Base-by-base conservation (phyloP, 225 moss, liverwort and hornwort species). In the Marchantia polymorpha region DNA sequence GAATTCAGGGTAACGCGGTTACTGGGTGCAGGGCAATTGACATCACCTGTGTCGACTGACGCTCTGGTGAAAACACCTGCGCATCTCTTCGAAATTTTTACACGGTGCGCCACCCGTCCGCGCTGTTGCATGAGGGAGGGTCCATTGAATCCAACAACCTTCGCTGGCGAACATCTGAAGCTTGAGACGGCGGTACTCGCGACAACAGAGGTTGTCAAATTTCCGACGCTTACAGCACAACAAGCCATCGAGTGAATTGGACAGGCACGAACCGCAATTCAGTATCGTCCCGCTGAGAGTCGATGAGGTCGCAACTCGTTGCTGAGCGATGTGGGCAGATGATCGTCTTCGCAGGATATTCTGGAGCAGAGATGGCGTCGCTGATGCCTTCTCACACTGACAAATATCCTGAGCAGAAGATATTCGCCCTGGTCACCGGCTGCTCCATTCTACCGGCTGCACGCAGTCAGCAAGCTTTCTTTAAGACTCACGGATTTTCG, bases 21-120 rank as follows among this genome's bases (percentile, higher is more conserved):
- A 39, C 39, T 39, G 2, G 2, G 39, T 39, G 39, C 39, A 39
- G 39, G 39, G 39, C 39, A 39, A 2, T 5, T 39, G 5, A 39
- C 39, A 39, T 39, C 39, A 74, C 73, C 73, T 13, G 73, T 74
- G 23, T 54, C 73, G 6, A 54, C 13, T 15, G 73, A 74, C 73
- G 73, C 73, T 74, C 53, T 54, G 10, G 29, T 26, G 73, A 3
- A 7, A 19, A 74, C 10, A 7, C 29, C 13, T 1, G 53, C 0
- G 6, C 54, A 74, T 55, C 27, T 53, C 73, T 53, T 55, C 12
- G 53, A 10, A 23, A 54, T 54, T 4, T 29, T 74, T 74, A 53
- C 73, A 55, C 26, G 27, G 27, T 10, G 54, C 23, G 55, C 27
- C 53, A 52, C 30, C n/a, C 26, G 53, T 17, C 13, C 10, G 23